Percentiles rank a stretch among this genome's conserved stretches.
Evolutionary conservation across 2,329 filamentous ascomycete genomes (phyloP).

Genomic region (Arthrinium phaeospermum): DNA sequence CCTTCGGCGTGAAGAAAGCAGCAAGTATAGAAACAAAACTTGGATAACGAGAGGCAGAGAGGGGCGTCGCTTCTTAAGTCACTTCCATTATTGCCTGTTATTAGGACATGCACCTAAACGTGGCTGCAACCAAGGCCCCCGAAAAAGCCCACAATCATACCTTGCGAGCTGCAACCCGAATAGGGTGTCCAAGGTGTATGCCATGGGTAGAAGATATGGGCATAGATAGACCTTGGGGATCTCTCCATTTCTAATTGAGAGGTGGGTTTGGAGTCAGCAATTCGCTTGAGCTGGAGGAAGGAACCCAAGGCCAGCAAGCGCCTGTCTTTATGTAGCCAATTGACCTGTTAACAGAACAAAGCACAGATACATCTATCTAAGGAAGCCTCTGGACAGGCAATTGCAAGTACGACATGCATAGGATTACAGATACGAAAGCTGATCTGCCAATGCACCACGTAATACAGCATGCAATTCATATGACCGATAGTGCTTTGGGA

Average conservation of each 20-base stretch:
- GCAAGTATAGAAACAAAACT: neutral
- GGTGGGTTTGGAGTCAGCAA: neutral
- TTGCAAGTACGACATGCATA: neutral
- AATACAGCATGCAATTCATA: neutral
- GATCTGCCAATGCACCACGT: neutral
- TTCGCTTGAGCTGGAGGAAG: neutral
- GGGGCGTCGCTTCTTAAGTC: neutral
- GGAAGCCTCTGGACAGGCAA: neutral
- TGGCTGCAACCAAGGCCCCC: neutral
- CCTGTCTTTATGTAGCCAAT: neutral
- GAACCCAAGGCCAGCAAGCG: neutral
- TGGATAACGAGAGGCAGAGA: neutral
- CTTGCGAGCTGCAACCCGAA: neutral
- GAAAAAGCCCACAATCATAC: neutral
- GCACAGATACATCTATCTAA: neutral
- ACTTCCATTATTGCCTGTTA: neutral
- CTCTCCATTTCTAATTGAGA: neutral
- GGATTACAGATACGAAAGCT: neutral
- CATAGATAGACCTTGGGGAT: neutral
- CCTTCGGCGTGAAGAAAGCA: neutral
- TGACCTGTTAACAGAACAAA: neutral
- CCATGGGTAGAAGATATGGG: neutral
- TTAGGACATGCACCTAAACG: slow-evolving; percentile 9
- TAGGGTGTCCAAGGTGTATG: neutral
- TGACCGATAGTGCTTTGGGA: neutral